A percentile compares a stretch with the other conserved stretches of the same genome.
These are phyloP conservation scores for Neurospora tetrasperma DNA, from an alignment of 495 filamentous ascomycete genomes.

Conservation along the genomic window DNA sequence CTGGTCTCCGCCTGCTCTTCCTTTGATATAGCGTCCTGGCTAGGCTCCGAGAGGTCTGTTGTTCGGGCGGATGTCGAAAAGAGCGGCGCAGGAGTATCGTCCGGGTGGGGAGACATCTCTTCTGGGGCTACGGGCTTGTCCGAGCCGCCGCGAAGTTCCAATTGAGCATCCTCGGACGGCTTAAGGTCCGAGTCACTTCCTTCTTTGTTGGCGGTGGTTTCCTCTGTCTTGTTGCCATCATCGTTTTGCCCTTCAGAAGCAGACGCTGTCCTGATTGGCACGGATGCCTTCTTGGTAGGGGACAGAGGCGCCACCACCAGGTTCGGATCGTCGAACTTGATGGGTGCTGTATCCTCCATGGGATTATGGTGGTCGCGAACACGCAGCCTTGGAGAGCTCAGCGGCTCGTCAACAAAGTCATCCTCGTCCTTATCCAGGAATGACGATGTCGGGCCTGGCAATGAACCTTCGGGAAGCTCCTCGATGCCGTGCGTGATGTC, in stretches of 20 bases:
- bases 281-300: slow-evolving; percentile 29
- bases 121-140: slow-evolving; percentile 1
- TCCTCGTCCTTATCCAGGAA: slow-evolving; percentile 49
- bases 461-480: slow-evolving; percentile 35
- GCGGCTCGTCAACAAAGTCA: slow-evolving; percentile 61
- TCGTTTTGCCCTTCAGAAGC: background rate
- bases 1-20: slow-evolving; percentile 4
- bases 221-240: background rate
- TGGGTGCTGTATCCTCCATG: background rate
- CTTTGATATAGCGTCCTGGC: background rate
- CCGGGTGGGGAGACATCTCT: slow-evolving; percentile 42
- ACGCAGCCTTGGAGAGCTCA: slow-evolving; percentile 47
- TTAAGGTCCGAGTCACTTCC: background rate
- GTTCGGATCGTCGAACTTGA: slow-evolving; percentile 31
- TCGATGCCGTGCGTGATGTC: slow-evolving; percentile 44
- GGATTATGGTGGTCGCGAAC: slow-evolving; percentile 22
- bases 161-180: background rate
- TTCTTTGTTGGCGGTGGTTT: background rate
- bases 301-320: slow-evolving; percentile 41
- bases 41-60: background rate
- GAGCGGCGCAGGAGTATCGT: slow-evolving; percentile 60
- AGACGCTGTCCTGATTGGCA: background rate
- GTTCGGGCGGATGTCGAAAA: slow-evolving; percentile 29
- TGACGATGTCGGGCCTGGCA: slow-evolving; percentile 23
- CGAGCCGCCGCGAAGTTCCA: background rate